A percentile compares a stretch with the other conserved stretches of the same genome.
Conservation (phyloP, 2,329 filamentous ascomycete species). For the Ophiostoma australiae region DNA sequence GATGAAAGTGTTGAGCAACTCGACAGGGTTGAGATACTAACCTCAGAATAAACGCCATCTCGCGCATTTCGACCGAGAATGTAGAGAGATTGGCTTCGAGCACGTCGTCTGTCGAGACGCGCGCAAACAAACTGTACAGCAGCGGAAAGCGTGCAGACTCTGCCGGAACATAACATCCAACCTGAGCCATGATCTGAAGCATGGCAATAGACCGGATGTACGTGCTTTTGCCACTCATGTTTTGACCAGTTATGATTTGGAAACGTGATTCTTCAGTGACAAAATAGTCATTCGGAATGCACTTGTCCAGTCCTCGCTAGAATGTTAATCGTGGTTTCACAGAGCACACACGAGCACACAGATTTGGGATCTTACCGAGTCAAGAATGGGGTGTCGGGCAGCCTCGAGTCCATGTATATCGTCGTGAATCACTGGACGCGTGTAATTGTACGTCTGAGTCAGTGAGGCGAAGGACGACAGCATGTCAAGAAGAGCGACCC, state of each 20-base stretch:
- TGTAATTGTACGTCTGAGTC: conserved; percentile 53
- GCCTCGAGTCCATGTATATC: conserved; percentile 63
- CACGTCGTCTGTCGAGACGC: conserved; percentile 79
- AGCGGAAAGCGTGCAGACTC: conserved; percentile 77
- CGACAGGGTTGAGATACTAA: conserved; percentile 26
- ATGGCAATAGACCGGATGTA: conserved; percentile 85
- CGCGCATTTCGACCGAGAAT: conserved; percentile 91
- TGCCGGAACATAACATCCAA: conserved; percentile 86
- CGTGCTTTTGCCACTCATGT: conserved; percentile 97
- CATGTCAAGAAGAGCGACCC: conserved; percentile 84
- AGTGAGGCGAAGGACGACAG: conserved; percentile 70
- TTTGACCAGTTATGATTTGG: conserved; percentile 91
- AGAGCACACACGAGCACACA: neutral
- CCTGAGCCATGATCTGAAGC: conserved; percentile 86
- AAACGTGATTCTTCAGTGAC: conserved; percentile 75
- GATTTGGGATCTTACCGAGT: conserved; percentile 47
- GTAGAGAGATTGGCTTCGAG: conserved; percentile 89
- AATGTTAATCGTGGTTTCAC: neutral
- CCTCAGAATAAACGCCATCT: conserved; percentile 86
- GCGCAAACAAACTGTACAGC: conserved; percentile 76
- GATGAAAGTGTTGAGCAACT: neutral
- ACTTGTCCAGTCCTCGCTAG: conserved; percentile 45
- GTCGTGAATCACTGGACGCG: conserved; percentile 62
- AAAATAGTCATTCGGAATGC: conserved; percentile 87
- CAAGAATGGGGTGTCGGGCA: conserved; percentile 72